Evolutionary conservation across 2,329 filamentous ascomycete species (phyloP), one percentile per base, ranked within the genome.

Genomic region (Clonostachys rosea): DNA sequence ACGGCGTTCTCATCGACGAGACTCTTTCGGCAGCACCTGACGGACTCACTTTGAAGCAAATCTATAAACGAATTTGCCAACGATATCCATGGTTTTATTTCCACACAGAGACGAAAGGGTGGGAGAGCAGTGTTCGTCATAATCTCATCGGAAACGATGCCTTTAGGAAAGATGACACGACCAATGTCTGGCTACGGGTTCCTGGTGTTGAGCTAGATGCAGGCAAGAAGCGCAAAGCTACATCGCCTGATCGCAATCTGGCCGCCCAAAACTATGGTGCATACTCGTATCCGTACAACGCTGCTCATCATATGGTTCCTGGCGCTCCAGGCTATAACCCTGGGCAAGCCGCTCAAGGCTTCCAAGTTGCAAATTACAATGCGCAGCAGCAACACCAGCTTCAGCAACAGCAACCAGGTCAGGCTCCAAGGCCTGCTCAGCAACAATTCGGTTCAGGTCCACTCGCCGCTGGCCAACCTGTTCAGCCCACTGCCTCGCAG

Each of bases 111-210:
- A 83, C 79, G 6, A 83, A 81, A 57, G 79, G 79, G n/a, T 83
- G 79, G 79, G 79, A 83, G 59, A 83, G 79, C 53, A 83, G 78
- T 54, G 79, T 83, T n/a, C 75, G 79, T 1, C 79, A 83, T 55
- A 83, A 83, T 48, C 69, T 83, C 30, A 81, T 83, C 53, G 79
- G 78, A 3, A 83, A 83, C 57, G 75, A 78, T 52, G 79, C 78
- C 7, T 83, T 83, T 58, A 71, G 69, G 52, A 83, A 83, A 59
- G 74, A 78, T 50, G 76, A 81, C 36, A 70, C 72, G 30, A 78
- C 74, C 2, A 73, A 76, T 40, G 64, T 79, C 17, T 83, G 79
- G 79, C 74, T 70, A 49, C 76, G 79, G 35, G 75, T 81, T 18
- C 75, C 74, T 3, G 78, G 77, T 3, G 72, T 83, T 24, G 76